Conservation (phyloP, 1,284 basidiomycete species). For the Stereum hirsutum region DNA sequence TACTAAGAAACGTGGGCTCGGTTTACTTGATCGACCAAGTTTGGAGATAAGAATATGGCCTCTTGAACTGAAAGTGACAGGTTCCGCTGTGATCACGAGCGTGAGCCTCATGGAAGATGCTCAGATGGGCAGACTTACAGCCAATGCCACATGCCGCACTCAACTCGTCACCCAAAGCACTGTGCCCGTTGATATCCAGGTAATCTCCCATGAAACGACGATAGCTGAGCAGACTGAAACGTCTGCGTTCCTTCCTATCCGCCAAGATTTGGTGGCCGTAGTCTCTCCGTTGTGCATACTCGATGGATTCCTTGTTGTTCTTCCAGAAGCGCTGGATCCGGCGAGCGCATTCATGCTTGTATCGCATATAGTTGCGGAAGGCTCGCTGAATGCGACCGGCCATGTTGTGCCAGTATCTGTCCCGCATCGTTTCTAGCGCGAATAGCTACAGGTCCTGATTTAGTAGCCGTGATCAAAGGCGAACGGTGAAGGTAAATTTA, state of each 20-base stretch:
- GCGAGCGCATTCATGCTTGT: slow-evolving; percentile 90
- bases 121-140: slow-evolving; percentile 35
- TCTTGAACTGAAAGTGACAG: slow-evolving; percentile 83
- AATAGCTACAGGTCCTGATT: slow-evolving; percentile 59
- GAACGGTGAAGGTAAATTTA: slow-evolving; percentile 24
- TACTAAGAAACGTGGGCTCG: slow-evolving; percentile 85
- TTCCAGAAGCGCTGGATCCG: slow-evolving; percentile 99
- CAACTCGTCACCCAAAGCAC: slow-evolving; percentile 76
- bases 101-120: slow-evolving; percentile 6
- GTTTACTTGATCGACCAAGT: slow-evolving; percentile 83
- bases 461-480: background rate
- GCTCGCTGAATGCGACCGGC: slow-evolving; percentile 94
- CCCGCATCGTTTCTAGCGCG: slow-evolving; percentile 97
- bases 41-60: slow-evolving; percentile 85
- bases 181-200: slow-evolving; percentile 81
- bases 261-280: slow-evolving; percentile 92
- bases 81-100: slow-evolving; percentile 45
- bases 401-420: slow-evolving; percentile 99
- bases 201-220: slow-evolving; percentile 97
- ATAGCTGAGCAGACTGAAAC: slow-evolving; percentile 92
- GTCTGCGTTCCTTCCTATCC: slow-evolving; percentile 86
- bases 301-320: slow-evolving; percentile 92
- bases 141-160: slow-evolving; percentile 68
- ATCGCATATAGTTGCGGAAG: slow-evolving; percentile 92
- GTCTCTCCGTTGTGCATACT: slow-evolving; percentile 84